Evolutionary conservation across 2,329 filamentous ascomycete species (phyloP).

Genomic region (Fusarium papillatum): DNA sequence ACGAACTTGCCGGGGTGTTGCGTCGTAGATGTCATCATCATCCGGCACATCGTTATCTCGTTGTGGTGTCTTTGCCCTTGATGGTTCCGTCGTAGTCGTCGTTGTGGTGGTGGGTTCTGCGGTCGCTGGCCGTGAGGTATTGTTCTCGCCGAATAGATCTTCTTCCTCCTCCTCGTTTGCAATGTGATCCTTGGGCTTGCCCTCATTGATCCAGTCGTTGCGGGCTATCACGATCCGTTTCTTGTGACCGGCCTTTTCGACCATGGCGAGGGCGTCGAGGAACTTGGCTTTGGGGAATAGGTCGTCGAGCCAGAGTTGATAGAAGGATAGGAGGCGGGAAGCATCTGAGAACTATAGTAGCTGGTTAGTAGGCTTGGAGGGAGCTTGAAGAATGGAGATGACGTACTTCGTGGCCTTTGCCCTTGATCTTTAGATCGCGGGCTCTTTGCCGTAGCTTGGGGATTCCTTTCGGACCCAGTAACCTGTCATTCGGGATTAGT

Average conservation of each 20-base stretch:
- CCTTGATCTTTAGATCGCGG: conserved; percentile 83
- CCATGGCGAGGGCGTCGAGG: conserved; percentile 87
- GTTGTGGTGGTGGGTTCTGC: conserved; percentile 53
- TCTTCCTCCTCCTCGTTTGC: conserved; percentile 47
- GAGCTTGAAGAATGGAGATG: background rate
- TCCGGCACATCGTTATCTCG: conserved; percentile 48
- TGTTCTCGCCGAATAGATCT: conserved; percentile 40
- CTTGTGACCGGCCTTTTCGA: conserved; percentile 93
- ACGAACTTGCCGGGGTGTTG: conserved; percentile 58
- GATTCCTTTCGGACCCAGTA: conserved; percentile 88
- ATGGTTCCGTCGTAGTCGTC: conserved; percentile 53
- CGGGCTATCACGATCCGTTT: conserved; percentile 82
- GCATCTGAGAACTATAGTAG: conserved; percentile 83
- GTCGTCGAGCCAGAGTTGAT: conserved; percentile 97
- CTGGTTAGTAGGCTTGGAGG: background rate
- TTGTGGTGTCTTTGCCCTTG: conserved; percentile 45
- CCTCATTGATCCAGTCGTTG: conserved; percentile 87
- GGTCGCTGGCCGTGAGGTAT: conserved; percentile 26
- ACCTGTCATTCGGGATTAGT: conserved; percentile 57
- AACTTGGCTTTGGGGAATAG: conserved; percentile 96
- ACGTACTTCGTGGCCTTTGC: conserved; percentile 90
- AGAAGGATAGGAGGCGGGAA: conserved; percentile 85
- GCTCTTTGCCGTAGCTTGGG: conserved; percentile 83
- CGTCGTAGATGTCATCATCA: conserved; percentile 68
- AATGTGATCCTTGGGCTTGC: conserved; percentile 64